A percentile compares a stretch with the other conserved stretches of the same genome.
Conservation (phyloP, 768 basidiomycete species). For the Obba rivulosa region DNA sequence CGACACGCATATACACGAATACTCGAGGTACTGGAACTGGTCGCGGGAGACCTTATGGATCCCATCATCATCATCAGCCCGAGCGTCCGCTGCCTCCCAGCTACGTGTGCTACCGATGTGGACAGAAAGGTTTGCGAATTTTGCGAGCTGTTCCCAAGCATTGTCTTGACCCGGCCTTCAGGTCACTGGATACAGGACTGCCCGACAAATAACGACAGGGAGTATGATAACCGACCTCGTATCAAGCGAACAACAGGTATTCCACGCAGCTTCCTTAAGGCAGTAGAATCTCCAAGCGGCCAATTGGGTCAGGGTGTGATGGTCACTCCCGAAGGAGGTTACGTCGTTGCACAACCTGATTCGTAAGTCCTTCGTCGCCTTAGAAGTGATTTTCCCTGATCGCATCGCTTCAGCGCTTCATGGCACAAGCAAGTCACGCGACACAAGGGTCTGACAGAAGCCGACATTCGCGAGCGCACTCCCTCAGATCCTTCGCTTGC, state of each 20-base stretch:
- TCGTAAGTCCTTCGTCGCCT: conserved; percentile 50
- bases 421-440: conserved; percentile 92
- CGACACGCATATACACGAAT: conserved; percentile 61
- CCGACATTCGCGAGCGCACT: conserved; percentile 83
- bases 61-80: conserved; percentile 43
- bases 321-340: conserved; percentile 98
- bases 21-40: conserved; percentile 59
- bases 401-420: conserved; percentile 53
- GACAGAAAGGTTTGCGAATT: conserved; percentile 77
- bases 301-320: conserved; percentile 84
- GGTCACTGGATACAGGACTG: conserved; percentile 99
- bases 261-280: conserved; percentile 94
- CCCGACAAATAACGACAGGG: conserved; percentile 94
- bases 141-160: not conserved
- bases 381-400: not conserved
- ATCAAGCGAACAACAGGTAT: conserved; percentile 99
- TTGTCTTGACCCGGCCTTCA: conserved; percentile 25
- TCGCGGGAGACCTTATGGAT: conserved; percentile 52
- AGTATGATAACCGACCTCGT: conserved; percentile 89
- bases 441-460: conserved; percentile 75
- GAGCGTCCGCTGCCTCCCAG: conserved; percentile 86
- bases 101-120: conserved; percentile 98
- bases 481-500: conserved; percentile 75
- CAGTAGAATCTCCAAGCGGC: conserved; percentile 83
- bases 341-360: conserved; percentile 96